A percentile compares a stretch with the other conserved stretches of the same genome.
phyloP scores from a whole-genome alignment of 805 yeast species.

The Wickerhamiella brachini region DNA sequence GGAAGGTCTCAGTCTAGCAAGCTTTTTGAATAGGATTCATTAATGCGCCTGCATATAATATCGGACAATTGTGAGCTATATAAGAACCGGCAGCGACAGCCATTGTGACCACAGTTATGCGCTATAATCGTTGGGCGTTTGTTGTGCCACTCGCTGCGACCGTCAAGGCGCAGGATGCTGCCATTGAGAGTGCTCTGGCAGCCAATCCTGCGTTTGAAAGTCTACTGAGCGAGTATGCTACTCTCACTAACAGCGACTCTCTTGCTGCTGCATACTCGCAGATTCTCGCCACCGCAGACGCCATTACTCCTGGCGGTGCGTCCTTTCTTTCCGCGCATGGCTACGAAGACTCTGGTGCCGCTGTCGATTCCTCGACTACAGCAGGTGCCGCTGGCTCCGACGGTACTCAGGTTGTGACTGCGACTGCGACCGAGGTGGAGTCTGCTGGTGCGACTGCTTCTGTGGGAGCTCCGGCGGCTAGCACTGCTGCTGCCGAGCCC shows the following conservation, averaged over 20 bases:
- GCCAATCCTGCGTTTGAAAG: background rate
- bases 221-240: background rate
- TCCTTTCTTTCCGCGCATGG: background rate
- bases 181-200: background rate
- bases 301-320: constrained; percentile 7
- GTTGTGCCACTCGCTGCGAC: background rate
- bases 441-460: background rate
- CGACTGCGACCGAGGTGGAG: background rate
- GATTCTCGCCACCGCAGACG: constrained; percentile 5
- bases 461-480: background rate
- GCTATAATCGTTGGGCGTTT: background rate
- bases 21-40: background rate
- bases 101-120: background rate
- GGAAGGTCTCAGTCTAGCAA: background rate
- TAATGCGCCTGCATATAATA: background rate
- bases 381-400: background rate
- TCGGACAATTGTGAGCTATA: background rate
- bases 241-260: background rate
- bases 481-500: background rate
- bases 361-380: background rate
- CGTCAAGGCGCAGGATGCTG: background rate
- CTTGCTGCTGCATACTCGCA: background rate
- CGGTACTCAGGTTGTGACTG: background rate
- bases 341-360: background rate
- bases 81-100: background rate